Conservation (phyloP, 202 grass and related monocot genomes). For the Eragrostis tef region DNA sequence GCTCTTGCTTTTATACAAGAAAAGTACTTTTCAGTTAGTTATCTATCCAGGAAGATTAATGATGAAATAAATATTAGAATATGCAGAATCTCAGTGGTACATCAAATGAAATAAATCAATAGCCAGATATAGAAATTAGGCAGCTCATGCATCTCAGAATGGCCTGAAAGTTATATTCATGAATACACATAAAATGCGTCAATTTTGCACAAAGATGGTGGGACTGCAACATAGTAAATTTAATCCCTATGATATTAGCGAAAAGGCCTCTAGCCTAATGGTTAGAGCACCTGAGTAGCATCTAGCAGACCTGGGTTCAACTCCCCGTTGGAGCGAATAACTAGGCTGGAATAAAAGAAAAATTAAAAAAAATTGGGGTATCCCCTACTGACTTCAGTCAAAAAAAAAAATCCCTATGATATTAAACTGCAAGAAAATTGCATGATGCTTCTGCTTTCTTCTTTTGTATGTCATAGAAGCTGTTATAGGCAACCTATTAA, state of each 20-base stretch:
- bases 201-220: background rate
- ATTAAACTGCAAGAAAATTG: background rate
- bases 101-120: conserved; percentile 31
- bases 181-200: background rate
- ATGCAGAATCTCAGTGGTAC: background rate
- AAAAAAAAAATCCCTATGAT: background rate
- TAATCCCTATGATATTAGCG: no score
- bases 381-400: no score
- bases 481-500: background rate
- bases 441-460: no score
- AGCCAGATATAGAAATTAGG: background rate
- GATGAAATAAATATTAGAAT: background rate
- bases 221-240: conserved; percentile 20
- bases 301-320: no score
- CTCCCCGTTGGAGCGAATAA: no score
- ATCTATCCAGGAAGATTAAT: background rate
- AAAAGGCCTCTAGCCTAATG: no score
- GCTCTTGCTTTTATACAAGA: conserved; percentile 2
- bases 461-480: background rate
- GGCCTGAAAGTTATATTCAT: background rate
- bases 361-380: no score
- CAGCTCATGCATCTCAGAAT: conserved; percentile 1
- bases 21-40: background rate
- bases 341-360: no score
- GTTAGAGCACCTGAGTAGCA: no score